Conservation (phyloP, 108 stramenopile species). For the Chaetoceros muelleri region DNA sequence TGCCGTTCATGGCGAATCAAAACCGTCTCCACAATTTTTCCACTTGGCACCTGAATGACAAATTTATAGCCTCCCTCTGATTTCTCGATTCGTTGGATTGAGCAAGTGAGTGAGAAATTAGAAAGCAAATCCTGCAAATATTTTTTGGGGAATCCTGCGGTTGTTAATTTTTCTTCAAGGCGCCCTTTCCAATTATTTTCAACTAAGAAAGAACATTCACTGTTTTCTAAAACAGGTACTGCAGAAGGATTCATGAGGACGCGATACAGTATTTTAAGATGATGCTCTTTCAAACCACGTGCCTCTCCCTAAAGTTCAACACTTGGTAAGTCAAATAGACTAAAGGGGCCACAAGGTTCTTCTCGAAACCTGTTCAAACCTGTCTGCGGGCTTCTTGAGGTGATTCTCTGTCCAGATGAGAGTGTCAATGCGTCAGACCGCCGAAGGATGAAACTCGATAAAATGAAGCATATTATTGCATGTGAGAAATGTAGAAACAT, state of each 20-base stretch:
- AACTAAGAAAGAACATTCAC: background rate
- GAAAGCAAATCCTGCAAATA: slow-evolving; percentile 2
- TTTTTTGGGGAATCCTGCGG: slow-evolving; percentile 8
- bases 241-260: slow-evolving; percentile 5
- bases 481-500: too few species aligned
- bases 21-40: slow-evolving; percentile 38
- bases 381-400: slow-evolving; percentile 1
- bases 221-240: background rate
- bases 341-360: background rate
- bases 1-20: slow-evolving; percentile 43
- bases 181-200: background rate
- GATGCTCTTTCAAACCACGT: slow-evolving; percentile 11
- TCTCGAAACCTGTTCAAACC: background rate
- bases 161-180: slow-evolving; percentile 7
- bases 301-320: slow-evolving; percentile 13
- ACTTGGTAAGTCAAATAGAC: slow-evolving; percentile 15
- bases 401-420: slow-evolving; percentile 10
- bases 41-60: slow-evolving; percentile 11
- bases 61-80: slow-evolving; percentile 9
- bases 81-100: slow-evolving; percentile 5
- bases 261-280: slow-evolving; percentile 15
- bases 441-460: background rate
- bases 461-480: background rate
- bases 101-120: slow-evolving; percentile 5
- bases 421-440: slow-evolving; percentile 6